Evolutionary conservation across 169 alveolate genomes (phyloP), one percentile per base, ranked within the genome.

Genomic region (Babesia ovis): DNA sequence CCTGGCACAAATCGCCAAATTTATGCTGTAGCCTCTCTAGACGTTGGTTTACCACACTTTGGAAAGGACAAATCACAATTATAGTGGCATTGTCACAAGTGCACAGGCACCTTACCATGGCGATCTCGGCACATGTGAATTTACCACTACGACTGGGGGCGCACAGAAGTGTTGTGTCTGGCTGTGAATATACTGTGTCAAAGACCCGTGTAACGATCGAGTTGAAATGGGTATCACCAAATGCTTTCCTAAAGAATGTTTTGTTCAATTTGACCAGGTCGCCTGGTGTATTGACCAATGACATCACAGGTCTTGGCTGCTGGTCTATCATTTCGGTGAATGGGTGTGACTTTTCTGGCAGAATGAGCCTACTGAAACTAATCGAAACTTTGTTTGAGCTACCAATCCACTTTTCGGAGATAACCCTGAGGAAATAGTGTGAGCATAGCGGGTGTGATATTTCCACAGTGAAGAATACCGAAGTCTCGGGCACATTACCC

Each of bases 391-490:
- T 77, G 32, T 91, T 43, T 66, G 85, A 86, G 42, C 93, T 85
- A 39, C 89, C 91, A 11, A 92, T 31, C 94, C 94, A 92, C 75
- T 86, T 94, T 84, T 98, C 99, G 8, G 98, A 94, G 27, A 98
- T 93, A 27, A 97, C 94, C 45, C 98, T 95, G 25, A 98, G 91
- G 86, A 95, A 97, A 84, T 97, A 97, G 68, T 93, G 85, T 27
- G 99, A 98, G 56, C 98, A 98, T 76, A 95, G 73, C 4, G 98
- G 98, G 60, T 98, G 99, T 64, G 94, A 94, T 32, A 98, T 90
- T 6, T 99, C 99, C 48, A 98, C 96, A 29, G 97, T 95, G 86
- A 97, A 96, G 50, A 95, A 91, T 42, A 97, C 54, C 51, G 93
- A 80, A 50, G 91, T 92, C 79, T 95, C 97, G 22, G 75, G 90